Percentiles rank a stretch among this genome's conserved stretches.
phyloP scores from a whole-genome alignment of 2,329 filamentous ascomycete genomes.

The Coniochaeta sp. region DNA sequence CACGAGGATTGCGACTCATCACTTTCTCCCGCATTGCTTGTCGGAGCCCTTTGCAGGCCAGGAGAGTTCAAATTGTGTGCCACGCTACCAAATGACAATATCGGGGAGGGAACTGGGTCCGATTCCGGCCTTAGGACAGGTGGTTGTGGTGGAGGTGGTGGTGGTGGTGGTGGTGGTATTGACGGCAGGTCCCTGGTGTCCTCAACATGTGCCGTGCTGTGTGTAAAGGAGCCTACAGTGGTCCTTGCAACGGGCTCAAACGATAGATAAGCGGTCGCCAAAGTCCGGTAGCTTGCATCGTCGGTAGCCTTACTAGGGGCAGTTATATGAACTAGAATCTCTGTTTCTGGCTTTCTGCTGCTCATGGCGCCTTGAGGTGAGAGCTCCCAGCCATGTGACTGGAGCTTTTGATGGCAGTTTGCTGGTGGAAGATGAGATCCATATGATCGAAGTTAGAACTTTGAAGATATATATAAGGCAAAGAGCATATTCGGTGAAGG shows the following conservation, averaged over 20 bases:
- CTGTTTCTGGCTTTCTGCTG: slow-evolving; percentile 24
- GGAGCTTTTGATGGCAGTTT: too few species aligned
- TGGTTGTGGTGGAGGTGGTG: neutral
- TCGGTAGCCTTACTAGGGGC: slow-evolving; percentile 40
- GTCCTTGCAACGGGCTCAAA: slow-evolving; percentile 28
- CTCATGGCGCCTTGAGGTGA: neutral
- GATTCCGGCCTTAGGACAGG: neutral
- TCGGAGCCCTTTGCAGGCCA: slow-evolving; percentile 2
- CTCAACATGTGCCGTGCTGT: neutral
- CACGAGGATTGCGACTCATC: slow-evolving; percentile 26
- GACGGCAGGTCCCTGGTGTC: neutral
- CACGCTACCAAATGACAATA: slow-evolving; percentile 22
- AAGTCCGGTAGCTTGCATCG: slow-evolving; percentile 39
- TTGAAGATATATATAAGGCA: too few species aligned
- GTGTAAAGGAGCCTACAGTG: neutral
- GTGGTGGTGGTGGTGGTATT: neutral
- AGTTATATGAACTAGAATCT: slow-evolving; percentile 49
- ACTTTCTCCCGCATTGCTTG: slow-evolving; percentile 2
- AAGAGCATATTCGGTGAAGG: too few species aligned
- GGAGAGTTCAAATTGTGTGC: slow-evolving; percentile 20
- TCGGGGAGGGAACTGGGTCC: slow-evolving; percentile 10
- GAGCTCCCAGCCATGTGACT: neutral
- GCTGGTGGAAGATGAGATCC: too few species aligned
- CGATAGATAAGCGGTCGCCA: slow-evolving; percentile 42
- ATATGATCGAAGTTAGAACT: too few species aligned